phyloP scores from a whole-genome alignment of 352 stramenopile genomes.

The Globisporangium sylvaticum region DNA sequence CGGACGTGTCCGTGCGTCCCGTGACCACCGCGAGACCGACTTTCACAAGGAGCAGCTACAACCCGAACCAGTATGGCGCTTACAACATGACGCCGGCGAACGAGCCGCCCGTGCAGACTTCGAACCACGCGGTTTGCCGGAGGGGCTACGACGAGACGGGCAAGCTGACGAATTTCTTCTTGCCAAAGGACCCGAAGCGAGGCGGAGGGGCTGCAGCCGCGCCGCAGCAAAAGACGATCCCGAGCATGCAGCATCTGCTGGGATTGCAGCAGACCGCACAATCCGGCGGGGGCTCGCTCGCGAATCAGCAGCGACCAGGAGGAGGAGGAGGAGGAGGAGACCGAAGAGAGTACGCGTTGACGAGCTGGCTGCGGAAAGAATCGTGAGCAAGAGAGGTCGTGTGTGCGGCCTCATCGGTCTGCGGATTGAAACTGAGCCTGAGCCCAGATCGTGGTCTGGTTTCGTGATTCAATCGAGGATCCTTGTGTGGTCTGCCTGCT shows the following conservation, averaged over 20 bases:
- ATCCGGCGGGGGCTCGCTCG: slow-evolving; percentile 13
- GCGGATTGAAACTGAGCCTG: too few relatives aligned
- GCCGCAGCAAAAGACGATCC: slow-evolving; percentile 36
- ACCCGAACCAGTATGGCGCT: slow-evolving; percentile 65
- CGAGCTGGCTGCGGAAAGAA: slow-evolving; percentile 61
- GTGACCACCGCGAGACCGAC: slow-evolving; percentile 28
- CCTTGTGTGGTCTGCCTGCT: too few relatives aligned
- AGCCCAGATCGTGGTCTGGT: not conserved
- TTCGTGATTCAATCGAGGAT: too few relatives aligned
- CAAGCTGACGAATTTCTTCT: slow-evolving; percentile 74
- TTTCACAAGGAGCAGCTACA: slow-evolving; percentile 54
- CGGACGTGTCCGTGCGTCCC: slow-evolving; percentile 52
- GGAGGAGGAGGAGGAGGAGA: slow-evolving; percentile 18
- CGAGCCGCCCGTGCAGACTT: slow-evolving; percentile 38
- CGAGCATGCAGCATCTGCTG: slow-evolving; percentile 51
- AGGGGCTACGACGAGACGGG: slow-evolving; percentile 73
- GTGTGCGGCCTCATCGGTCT: too few relatives aligned
- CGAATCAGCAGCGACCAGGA: slow-evolving; percentile 22
- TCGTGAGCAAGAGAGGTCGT: too few relatives aligned
- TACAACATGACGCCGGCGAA: slow-evolving; percentile 51
- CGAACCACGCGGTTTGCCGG: slow-evolving; percentile 35
- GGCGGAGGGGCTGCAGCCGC: not conserved
- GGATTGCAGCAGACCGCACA: slow-evolving; percentile 23
- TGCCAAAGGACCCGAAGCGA: slow-evolving; percentile 48
- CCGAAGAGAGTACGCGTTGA: slow-evolving; percentile 56